Base-by-base conservation (phyloP, 192 early-diverging fungal genomes). In the Funneliformis mosseae region DNA sequence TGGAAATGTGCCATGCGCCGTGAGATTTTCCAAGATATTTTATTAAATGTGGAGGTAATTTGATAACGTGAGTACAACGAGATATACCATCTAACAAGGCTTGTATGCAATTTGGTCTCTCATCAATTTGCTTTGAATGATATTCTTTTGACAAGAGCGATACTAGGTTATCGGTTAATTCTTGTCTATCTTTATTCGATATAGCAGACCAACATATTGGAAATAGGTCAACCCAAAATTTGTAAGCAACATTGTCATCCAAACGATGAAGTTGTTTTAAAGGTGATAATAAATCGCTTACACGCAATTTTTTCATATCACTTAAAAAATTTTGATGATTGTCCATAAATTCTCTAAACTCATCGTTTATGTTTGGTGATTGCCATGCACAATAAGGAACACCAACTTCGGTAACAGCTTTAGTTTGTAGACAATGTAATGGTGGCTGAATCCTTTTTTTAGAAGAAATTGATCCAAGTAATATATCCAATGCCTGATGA, bases 81-180 rank as follows among this genome's bases (percentile, higher is more conserved):
- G 92, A 91, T 76, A 97, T 92, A 63, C 94, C 96, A 1, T 98
- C 94, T 23, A 99, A 82, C 4, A 99, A 83, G 4, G 95, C 93
- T 81, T 97, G 96, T 27, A 99, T 92, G 5, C 99, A 95, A 84
- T 99, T 99, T n/a, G 97, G 96, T 8, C 96, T 90, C 43, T 88
- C 73, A 21, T 92, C 88, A 9, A 87, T 85, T 84, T 99, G 97
- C 76, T 89, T 89, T 69, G 84, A 84, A 81, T 99, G 97, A 76
- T 96, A 98, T 28, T 97, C 96, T 79, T 95, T 94, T 2, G 96
- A 93, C 25, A 99, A 89, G 16, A 99, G 84, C 1, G 92, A 84
- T 66, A 97, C 94, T 8, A 98, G 78, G 0, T 92, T 89, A 74
- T 95, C 97, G 16, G 91, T 91, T 72, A 97, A 73, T 78, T 97